Base-by-base conservation (phyloP, 148 eudicot genomes). In the Heliosperma pusillum region DNA sequence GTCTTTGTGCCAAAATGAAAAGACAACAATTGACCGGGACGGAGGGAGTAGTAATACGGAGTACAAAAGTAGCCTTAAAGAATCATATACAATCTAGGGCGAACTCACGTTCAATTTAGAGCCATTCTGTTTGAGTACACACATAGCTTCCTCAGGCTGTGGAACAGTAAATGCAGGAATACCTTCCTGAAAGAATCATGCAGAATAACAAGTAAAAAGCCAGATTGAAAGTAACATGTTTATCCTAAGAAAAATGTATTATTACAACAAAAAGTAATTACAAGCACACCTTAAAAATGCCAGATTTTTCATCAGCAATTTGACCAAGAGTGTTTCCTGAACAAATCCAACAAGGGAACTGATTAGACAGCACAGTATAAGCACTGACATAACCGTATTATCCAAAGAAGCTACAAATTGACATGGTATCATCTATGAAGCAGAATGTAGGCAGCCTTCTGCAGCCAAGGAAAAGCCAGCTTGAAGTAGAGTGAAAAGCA, bases 61-160 rank as follows among this genome's bases (percentile, higher is more conserved):
- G 7, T 36, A 75, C 33, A 12, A 58, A 13, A 65, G 16, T 22
- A 36, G 9, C 36, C 55, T 7, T 55, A 16, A 3, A n/a, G 53
- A 40, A 20, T 40, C n/a, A 25, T 13, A n/a, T 55, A 11, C 42
- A 64, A 19, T 10, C 10, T 47, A 53, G 70, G 75, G 13, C n/a
- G 66, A 78, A 87, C 95, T 84, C 82, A 96, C 99, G 82, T 87
- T 83, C 83, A 96, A 81, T 75, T 79, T 82, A 47, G 93, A 81
- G 78, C 91, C 97, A 81, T 83, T 89, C 75, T 86, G 90, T 78
- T 89, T 86, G 71, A 96, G 99, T 50, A 85, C 97, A 11, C 20
- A 57, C 97, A 92, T 90, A 57, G 99, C 99, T 85, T 96, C 99
- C 80, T 96, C 97, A 44, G 97, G 97, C 69, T 96, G 99, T 77